Conservation (phyloP, 805 yeast species). For the Torulaspora indica region DNA sequence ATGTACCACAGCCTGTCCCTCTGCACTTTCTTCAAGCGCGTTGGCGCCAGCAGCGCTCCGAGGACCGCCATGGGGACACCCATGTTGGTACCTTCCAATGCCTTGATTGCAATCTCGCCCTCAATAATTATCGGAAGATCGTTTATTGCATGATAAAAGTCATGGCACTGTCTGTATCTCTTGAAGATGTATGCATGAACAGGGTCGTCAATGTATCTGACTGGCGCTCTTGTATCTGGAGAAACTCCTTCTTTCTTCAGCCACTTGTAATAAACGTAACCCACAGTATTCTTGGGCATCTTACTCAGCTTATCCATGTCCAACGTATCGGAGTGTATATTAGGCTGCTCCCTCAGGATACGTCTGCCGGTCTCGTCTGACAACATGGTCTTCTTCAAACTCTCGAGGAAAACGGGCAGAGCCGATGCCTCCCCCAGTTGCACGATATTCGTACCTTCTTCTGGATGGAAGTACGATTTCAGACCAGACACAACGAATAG, state of each 20-base stretch:
- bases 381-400: slow-evolving; percentile 69
- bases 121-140: slow-evolving; percentile 88
- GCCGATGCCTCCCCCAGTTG: slow-evolving; percentile 92
- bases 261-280: slow-evolving; percentile 77
- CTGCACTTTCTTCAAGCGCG: slow-evolving; percentile 61
- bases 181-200: slow-evolving; percentile 90
- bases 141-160: slow-evolving; percentile 88
- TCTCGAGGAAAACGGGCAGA: slow-evolving; percentile 56
- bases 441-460: slow-evolving; percentile 66
- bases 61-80: slow-evolving; percentile 94
- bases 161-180: slow-evolving; percentile 94
- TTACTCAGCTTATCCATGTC: slow-evolving; percentile 54
- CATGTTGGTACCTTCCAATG: slow-evolving; percentile 85
- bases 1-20: slow-evolving; percentile 58
- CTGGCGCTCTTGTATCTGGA: slow-evolving; percentile 90
- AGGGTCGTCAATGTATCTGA: slow-evolving; percentile 80
- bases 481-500: slow-evolving; percentile 70
- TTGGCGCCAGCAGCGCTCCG: slow-evolving; percentile 87
- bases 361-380: slow-evolving; percentile 69
- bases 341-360: slow-evolving; percentile 72
- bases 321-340: slow-evolving; percentile 70
- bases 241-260: slow-evolving; percentile 80
- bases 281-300: slow-evolving; percentile 67
- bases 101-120: slow-evolving; percentile 94
- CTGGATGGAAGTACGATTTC: slow-evolving; percentile 75